These are phyloP conservation scores for Oleoguttula mirabilis DNA, from an alignment of 495 filamentous ascomycete genomes.

Conservation along the genomic window DNA sequence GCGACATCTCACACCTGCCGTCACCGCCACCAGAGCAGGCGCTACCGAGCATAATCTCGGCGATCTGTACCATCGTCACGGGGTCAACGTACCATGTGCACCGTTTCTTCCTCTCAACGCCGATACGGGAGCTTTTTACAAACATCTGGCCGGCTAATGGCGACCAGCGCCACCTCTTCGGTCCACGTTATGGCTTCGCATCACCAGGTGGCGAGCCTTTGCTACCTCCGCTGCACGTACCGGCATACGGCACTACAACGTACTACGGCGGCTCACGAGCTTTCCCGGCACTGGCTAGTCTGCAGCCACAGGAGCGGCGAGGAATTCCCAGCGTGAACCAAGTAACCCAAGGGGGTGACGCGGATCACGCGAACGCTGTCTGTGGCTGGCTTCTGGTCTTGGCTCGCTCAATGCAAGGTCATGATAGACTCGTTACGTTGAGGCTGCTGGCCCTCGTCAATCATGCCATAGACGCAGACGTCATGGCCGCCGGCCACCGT, in stretches of 20 bases:
- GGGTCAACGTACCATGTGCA: conserved; percentile 67
- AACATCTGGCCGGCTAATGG: background rate
- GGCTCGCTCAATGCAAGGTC: conserved; percentile 48
- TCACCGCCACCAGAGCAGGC: conserved; percentile 48
- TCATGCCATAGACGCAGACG: conserved; percentile 6
- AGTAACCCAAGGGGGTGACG: conserved; percentile 1
- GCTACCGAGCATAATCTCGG: conserved; percentile 63
- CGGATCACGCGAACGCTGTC: conserved; percentile 29
- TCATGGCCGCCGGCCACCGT: background rate
- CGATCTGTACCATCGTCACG: conserved; percentile 64
- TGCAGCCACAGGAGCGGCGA: background rate
- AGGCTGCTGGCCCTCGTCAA: conserved; percentile 44
- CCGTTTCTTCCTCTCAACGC: conserved; percentile 65
- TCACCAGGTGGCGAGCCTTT: conserved; percentile 16
- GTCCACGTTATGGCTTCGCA: conserved; percentile 3
- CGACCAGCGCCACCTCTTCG: conserved; percentile 7
- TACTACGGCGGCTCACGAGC: conserved; percentile 10
- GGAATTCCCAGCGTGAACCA: background rate
- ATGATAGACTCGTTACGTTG: conserved; percentile 65
- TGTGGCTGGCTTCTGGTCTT: conserved; percentile 72
- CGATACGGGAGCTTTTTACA: conserved; percentile 42
- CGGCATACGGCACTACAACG: conserved; percentile 20
- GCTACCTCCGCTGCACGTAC: conserved; percentile 26
- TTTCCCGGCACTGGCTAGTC: conserved; percentile 42
- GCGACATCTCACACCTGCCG: conserved; percentile 24